These are phyloP conservation scores for Podaxis sp. DNA, from an alignment of 768 basidiomycete species.

Conservation along the genomic window DNA sequence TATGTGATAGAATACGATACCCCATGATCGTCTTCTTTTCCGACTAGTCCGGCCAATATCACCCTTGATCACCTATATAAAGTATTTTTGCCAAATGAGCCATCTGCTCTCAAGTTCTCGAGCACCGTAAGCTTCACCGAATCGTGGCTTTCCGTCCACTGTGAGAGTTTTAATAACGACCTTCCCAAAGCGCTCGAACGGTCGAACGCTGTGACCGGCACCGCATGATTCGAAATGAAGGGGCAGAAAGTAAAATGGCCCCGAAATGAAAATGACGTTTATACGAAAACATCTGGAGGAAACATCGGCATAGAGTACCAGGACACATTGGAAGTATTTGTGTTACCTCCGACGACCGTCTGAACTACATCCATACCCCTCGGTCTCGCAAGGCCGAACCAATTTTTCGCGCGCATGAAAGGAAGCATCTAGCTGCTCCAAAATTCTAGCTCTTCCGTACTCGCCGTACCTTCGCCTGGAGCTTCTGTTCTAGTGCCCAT, in stretches of 20 bases:
- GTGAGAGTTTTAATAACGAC: slow-evolving; percentile 6
- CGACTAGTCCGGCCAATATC: not conserved
- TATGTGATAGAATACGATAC: not conserved
- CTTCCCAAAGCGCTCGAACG: not conserved
- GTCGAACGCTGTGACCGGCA: not conserved
- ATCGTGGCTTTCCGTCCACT: slow-evolving; percentile 1
- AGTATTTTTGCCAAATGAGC: not conserved
- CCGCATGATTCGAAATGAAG: not conserved
- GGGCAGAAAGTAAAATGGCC: not conserved
- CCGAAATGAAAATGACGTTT: not conserved
- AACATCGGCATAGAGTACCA: not conserved
- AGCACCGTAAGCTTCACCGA: not conserved
- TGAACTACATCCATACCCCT: not conserved
- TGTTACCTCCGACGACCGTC: not conserved
- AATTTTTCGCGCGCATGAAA: not conserved
- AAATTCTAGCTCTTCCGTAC: not conserved
- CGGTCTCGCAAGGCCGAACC: not conserved
- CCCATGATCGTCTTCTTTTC: slow-evolving; percentile 2
- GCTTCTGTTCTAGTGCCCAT: too few relatives aligned
- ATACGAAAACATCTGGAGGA: not conserved
- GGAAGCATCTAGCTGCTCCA: not conserved
- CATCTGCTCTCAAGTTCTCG: not conserved
- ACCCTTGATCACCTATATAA: not conserved
- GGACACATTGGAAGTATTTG: not conserved
- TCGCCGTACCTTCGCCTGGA: too few relatives aligned